Conservation (phyloP, 345 rosid species). For the Excoecaria cochinchinensis region DNA sequence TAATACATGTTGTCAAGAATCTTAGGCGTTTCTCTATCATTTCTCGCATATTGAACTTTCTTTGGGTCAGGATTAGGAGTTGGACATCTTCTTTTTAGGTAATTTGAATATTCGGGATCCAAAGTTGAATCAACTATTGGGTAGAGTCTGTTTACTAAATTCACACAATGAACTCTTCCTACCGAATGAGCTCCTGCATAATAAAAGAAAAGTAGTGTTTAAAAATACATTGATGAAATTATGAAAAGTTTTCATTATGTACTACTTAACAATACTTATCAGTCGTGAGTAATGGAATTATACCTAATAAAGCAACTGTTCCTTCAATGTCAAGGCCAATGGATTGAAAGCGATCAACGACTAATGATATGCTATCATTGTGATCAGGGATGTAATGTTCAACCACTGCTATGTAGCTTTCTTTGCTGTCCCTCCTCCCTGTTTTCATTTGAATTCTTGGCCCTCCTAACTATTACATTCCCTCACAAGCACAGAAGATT, state of each 20-base stretch:
- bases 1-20: constrained; percentile 70
- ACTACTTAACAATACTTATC: neutral
- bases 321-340: constrained; percentile 64
- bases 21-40: constrained; percentile 80
- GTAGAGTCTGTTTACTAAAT: constrained; percentile 69
- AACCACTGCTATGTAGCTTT: constrained; percentile 47
- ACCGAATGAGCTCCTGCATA: constrained; percentile 74
- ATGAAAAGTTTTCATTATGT: too few species aligned
- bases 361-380: constrained; percentile 55
- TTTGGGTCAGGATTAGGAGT: constrained; percentile 51
- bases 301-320: constrained; percentile 68
- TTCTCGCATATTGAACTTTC: constrained; percentile 59
- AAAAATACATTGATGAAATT: too few species aligned
- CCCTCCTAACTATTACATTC: constrained; percentile 54
- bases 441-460: constrained; percentile 79
- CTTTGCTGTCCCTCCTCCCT: constrained; percentile 62
- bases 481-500: neutral
- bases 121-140: constrained; percentile 67
- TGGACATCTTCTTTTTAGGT: constrained; percentile 66
- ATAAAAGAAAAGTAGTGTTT: neutral
- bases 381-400: constrained; percentile 58
- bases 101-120: constrained; percentile 55
- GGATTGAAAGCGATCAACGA: constrained; percentile 61
- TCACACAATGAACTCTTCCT: constrained; percentile 77
- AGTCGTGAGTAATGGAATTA: too few species aligned